A percentile compares a stretch with the other conserved stretches of the same genome.
Evolutionary conservation across 1,139 yeast species (phyloP).

Genomic region (Lodderomyces parapsilosis): DNA sequence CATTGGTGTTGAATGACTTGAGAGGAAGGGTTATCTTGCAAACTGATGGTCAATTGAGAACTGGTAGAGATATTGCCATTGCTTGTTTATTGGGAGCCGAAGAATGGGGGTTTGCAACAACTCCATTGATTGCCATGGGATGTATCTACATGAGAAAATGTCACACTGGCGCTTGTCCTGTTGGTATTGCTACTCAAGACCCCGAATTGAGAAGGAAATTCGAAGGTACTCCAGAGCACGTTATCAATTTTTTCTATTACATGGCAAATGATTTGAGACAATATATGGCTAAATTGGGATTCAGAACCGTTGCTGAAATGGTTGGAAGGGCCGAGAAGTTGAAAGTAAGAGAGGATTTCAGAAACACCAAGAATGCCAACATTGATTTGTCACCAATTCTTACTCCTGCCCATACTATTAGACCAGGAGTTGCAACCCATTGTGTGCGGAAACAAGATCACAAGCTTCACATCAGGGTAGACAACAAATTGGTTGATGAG

Average conservation of each 20-base stretch:
- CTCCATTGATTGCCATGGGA: constrained; percentile 96
- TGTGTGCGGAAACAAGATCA: constrained; percentile 95
- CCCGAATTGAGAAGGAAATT: constrained; percentile 91
- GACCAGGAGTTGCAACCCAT: constrained; percentile 97
- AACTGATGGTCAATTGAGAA: constrained; percentile 95
- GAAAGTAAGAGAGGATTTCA: constrained; percentile 77
- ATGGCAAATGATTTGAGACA: constrained; percentile 88
- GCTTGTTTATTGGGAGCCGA: constrained; percentile 97
- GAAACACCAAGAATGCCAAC: constrained; percentile 88
- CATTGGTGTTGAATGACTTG: constrained; percentile 90
- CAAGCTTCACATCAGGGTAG: constrained; percentile 86
- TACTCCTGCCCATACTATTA: constrained; percentile 93
- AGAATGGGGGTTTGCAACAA: constrained; percentile 97
- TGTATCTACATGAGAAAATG: constrained; percentile 96
- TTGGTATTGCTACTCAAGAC: constrained; percentile 98
- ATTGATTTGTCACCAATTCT: constrained; percentile 89
- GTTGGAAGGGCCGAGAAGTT: constrained; percentile 94
- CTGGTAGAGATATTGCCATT: constrained; percentile 94
- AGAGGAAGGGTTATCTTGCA: constrained; percentile 94
- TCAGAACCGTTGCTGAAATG: constrained; percentile 96
- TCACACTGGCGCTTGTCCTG: constrained; percentile 92
- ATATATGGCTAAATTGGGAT: constrained; percentile 93
- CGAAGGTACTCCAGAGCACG: constrained; percentile 97
- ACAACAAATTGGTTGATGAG: constrained; percentile 93
- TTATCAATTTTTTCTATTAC: constrained; percentile 94